These are phyloP conservation scores for Penicillium argentinense DNA, from an alignment of 495 filamentous ascomycete genomes.

Conservation along the genomic window DNA sequence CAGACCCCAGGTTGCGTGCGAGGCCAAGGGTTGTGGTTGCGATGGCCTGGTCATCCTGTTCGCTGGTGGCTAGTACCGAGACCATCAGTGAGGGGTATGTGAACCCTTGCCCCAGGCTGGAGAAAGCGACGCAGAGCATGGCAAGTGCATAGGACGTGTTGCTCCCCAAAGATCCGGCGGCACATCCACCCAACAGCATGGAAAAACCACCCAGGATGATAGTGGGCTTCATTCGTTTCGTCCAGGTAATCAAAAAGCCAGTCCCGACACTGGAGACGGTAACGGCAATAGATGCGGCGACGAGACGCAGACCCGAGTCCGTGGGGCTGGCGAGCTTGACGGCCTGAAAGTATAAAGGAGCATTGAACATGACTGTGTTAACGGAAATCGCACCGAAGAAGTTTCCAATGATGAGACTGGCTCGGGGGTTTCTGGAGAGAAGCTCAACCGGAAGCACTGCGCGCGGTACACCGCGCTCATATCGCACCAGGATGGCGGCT, in stretches of 20 bases:
- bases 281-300: slow-evolving; percentile 57
- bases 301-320: slow-evolving; percentile 67
- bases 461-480: slow-evolving; percentile 58
- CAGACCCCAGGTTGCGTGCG: slow-evolving; percentile 65
- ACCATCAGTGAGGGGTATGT: slow-evolving; percentile 63
- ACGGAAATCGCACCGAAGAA: slow-evolving; percentile 62
- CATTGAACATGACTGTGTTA: slow-evolving; percentile 74
- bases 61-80: slow-evolving; percentile 63
- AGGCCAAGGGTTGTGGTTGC: slow-evolving; percentile 69
- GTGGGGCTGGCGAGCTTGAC: slow-evolving; percentile 72
- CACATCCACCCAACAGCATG: slow-evolving; percentile 55
- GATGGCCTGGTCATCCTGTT: slow-evolving; percentile 71
- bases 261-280: slow-evolving; percentile 60
- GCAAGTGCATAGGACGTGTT: slow-evolving; percentile 58
- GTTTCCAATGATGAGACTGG: slow-evolving; percentile 68
- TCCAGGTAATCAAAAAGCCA: slow-evolving; percentile 70
- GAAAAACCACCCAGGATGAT: slow-evolving; percentile 55
- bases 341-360: slow-evolving; percentile 78
- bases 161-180: slow-evolving; percentile 51
- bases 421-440: slow-evolving; percentile 57
- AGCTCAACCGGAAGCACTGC: slow-evolving; percentile 73
- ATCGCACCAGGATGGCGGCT: slow-evolving; percentile 59
- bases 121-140: slow-evolving; percentile 60
- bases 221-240: slow-evolving; percentile 61
- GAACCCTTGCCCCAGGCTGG: slow-evolving; percentile 65